Evolutionary conservation across 306 rosid species (phyloP), one percentile per base, ranked within the genome.

Genomic region (Citrullus amarus): DNA sequence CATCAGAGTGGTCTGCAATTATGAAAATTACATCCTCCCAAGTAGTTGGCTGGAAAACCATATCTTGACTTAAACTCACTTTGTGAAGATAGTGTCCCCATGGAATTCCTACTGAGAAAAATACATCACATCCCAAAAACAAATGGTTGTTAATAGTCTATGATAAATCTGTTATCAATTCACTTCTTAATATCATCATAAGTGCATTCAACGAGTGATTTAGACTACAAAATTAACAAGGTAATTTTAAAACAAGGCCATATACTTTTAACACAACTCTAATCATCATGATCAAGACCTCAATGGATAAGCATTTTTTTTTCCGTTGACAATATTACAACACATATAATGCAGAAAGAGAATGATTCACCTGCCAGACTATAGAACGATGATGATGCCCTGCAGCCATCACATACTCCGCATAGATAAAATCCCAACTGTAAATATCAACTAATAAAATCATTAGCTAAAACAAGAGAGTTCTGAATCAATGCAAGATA

Each of bases 351-450:
- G 60, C 41, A 72, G 77, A 46, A 68, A 72, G 43, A 28, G 77
- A 50, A 25, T 8, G 9, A 48, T 50, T 72, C 22, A 92, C 99
- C 99, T 95, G 97, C 99, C 97, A 95, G 66, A 95, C 98, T 76
- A 91, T 95, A 73, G 99, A 90, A 39, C 99, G 96, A 71, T 91
- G 92, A 88, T 92, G 87, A 81, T 82, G 81, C 75, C 99, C 99
- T 69, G 99, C 99, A 56, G 90, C 99, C 99, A 92, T 92, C 81
- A 95, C 97, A 87, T 95, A 95, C 75, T 95, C 99, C 28, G 99
- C 99, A 62, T 95, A 95, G 84, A 95, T 95, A 85, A 95, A 95
- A 92, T 95, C 99, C 99, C 99, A 95, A 86, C 99, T 95, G 90
- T 81, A 78, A 2, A 57, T 39, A n/a, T 78, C 69, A 73, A 80